phyloP scores from a whole-genome alignment of 2,329 filamentous ascomycete genomes.

The Emericellopsis cladophorae region DNA sequence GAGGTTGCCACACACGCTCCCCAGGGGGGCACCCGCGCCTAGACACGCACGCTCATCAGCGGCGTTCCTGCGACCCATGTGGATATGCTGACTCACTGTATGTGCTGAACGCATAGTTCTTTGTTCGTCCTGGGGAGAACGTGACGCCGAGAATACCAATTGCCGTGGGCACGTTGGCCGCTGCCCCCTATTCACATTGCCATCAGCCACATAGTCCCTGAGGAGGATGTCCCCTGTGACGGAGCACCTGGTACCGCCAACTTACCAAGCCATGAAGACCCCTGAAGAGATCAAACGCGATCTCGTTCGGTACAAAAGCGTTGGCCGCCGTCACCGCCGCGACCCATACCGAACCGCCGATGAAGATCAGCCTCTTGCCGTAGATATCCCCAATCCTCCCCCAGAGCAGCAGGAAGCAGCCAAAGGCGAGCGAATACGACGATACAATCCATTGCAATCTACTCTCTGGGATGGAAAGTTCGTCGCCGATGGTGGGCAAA shows the following conservation, averaged over 20 bases:
- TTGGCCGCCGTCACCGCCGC: conserved; percentile 44
- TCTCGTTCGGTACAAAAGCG: conserved; percentile 53
- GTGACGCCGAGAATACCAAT: conserved; percentile 58
- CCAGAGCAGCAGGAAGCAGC: conserved; percentile 56
- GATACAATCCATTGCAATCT: conserved; percentile 56
- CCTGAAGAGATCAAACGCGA: conserved; percentile 54
- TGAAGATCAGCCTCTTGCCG: conserved; percentile 52
- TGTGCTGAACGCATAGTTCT: conserved; percentile 57
- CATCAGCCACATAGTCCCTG: not conserved
- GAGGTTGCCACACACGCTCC: conserved; percentile 52
- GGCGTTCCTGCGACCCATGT: no score
- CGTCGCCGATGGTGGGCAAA: conserved; percentile 45
- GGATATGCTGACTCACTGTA: conserved; percentile 29
- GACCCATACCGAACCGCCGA: conserved; percentile 51
- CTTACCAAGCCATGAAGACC: conserved; percentile 49
- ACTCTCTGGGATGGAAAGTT: conserved; percentile 41
- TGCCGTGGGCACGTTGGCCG: conserved; percentile 58
- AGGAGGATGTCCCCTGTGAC: not conserved
- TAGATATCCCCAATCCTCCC: conserved; percentile 55
- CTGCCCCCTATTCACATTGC: conserved; percentile 33
- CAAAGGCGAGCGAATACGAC: conserved; percentile 52
- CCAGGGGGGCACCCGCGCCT: conserved; percentile 52
- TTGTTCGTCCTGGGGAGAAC: conserved; percentile 53
- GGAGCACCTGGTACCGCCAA: not conserved
- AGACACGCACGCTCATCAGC: not conserved